Conservation (phyloP, 2,329 filamentous ascomycete species). For the Emmonsiellopsis sp. region DNA sequence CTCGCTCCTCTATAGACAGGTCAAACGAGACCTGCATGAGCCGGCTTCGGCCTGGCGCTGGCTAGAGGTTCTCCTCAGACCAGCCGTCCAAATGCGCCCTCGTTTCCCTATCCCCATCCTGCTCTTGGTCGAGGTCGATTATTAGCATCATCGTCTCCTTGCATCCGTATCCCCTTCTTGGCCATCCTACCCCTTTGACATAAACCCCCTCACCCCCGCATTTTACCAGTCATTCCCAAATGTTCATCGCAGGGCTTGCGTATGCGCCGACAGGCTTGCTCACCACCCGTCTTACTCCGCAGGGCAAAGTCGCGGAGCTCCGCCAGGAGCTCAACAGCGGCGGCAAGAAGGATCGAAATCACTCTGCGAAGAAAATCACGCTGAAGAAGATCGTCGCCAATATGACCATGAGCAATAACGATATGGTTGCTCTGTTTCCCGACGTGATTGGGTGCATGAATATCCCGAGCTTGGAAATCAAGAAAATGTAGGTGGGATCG, state of each 20-base stretch:
- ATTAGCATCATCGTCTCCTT: not conserved
- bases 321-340: constrained; percentile 88
- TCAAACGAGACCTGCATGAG: not conserved
- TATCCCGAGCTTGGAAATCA: constrained; percentile 89
- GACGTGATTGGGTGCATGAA: constrained; percentile 95
- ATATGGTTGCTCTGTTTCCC: constrained; percentile 95
- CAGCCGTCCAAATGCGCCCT: not conserved
- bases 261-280: constrained; percentile 23
- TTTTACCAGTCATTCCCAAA: constrained; percentile 9
- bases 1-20: not conserved
- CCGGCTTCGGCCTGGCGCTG: not conserved
- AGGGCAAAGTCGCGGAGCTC: constrained; percentile 98
- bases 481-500: constrained; percentile 71
- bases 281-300: constrained; percentile 32
- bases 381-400: constrained; percentile 99
- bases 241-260: constrained; percentile 21
- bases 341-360: constrained; percentile 97
- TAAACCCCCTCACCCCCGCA: not conserved
- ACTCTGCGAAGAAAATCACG: constrained; percentile 88
- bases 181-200: not conserved
- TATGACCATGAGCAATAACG: constrained; percentile 99
- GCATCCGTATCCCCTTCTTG: not conserved
- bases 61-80: not conserved
- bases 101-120: not conserved
- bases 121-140: not conserved